Evolutionary conservation across 140 eudicot species (phyloP).

Genomic region (Bidens hawaiensis): DNA sequence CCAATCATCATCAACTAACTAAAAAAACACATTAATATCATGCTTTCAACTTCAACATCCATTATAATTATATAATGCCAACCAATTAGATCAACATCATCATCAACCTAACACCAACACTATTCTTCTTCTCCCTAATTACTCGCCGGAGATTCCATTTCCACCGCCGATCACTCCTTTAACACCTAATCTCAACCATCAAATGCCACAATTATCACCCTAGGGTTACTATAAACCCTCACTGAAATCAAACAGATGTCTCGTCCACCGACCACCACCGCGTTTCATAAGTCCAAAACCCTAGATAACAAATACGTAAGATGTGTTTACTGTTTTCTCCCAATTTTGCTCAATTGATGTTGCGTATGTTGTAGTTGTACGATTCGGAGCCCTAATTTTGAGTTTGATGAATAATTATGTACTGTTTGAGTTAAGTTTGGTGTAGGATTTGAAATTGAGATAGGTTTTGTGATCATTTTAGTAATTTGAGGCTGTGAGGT

Average conservation of each 20-base stretch:
- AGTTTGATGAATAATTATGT: too few species aligned
- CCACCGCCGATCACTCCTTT: too few species aligned
- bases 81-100: too few species aligned
- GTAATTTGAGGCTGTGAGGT: neutral
- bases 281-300: constrained; percentile 78
- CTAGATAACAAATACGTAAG: constrained; percentile 94
- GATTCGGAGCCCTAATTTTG: too few species aligned
- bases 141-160: constrained; percentile 18
- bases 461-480: neutral
- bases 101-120: constrained; percentile 23
- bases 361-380: too few species aligned
- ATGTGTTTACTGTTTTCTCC: neutral
- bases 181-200: too few species aligned
- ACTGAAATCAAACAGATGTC: constrained; percentile 44
- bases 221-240: constrained; percentile 36
- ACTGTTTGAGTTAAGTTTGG: neutral
- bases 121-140: too few species aligned
- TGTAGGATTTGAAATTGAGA: constrained; percentile 2
- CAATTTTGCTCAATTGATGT: too few species aligned
- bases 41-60: neutral
- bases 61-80: too few species aligned
- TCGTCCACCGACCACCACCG: constrained; percentile 59
- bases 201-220: constrained; percentile 24
- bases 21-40: neutral
- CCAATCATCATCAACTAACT: too few species aligned